These are phyloP conservation scores for Sphaceloma murrayae DNA, from an alignment of 2,329 filamentous ascomycete species.

Conservation along the genomic window DNA sequence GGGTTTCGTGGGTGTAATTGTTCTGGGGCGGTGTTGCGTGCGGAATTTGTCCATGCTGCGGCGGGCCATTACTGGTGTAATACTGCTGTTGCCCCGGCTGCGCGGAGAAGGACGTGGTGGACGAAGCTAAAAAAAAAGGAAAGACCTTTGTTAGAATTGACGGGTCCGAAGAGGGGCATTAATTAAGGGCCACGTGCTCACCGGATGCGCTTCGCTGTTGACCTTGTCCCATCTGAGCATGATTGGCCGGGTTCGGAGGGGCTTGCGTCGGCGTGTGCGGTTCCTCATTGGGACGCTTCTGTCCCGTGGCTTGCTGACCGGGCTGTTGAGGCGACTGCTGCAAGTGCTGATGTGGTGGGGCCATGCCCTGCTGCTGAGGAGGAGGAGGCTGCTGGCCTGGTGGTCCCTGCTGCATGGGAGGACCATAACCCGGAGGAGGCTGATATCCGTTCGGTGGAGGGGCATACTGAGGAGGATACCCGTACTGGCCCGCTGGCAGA, in stretches of 20 bases:
- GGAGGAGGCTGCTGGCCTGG: constrained; percentile 32
- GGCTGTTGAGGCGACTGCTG: constrained; percentile 16
- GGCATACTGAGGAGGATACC: constrained; percentile 20
- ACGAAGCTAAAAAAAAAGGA: constrained; percentile 32
- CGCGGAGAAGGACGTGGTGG: constrained; percentile 32
- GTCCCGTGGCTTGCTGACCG: constrained; percentile 27
- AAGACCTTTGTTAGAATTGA: constrained; percentile 36
- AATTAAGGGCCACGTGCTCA: constrained; percentile 2
- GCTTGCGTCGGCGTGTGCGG: constrained; percentile 43
- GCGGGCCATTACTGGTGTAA: constrained; percentile 24
- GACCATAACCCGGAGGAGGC: constrained; percentile 27
- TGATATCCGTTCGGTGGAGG: constrained; percentile 22
- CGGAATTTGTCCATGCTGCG: neutral
- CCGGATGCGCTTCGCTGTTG: constrained; percentile 19
- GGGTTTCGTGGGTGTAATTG: constrained; percentile 13
- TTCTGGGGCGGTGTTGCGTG: constrained; percentile 11
- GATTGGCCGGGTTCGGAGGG: constrained; percentile 38
- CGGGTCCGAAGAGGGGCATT: constrained; percentile 34
- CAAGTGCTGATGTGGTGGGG: constrained; percentile 20
- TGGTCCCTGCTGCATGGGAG: constrained; percentile 21
- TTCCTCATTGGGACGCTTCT: constrained; percentile 40
- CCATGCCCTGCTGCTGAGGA: constrained; percentile 37
- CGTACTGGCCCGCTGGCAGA: constrained; percentile 31
- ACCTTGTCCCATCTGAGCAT: constrained; percentile 30
- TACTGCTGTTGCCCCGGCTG: constrained; percentile 31